Evolutionary conservation across 805 yeast genomes (phyloP).

Genomic region (Candida khao-thaluensis): DNA sequence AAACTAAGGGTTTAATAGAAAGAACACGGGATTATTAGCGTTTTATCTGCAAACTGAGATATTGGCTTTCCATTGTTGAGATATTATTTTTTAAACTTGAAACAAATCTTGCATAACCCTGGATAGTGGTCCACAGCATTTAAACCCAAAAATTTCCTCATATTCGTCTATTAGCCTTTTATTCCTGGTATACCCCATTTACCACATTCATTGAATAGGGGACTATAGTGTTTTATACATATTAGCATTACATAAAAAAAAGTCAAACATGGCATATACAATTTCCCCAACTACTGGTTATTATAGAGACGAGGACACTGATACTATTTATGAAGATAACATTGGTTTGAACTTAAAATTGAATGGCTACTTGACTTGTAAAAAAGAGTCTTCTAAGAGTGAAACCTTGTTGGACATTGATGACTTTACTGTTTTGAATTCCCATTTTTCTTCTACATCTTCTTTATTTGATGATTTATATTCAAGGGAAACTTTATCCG

Average conservation of each 20-base stretch:
- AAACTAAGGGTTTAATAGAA: not conserved
- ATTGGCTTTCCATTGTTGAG: not conserved
- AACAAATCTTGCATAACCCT: slow-evolving; percentile 2
- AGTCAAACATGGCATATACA: no score
- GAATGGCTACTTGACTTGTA: slow-evolving; percentile 12
- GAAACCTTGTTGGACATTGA: not conserved
- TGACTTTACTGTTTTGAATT: not conserved
- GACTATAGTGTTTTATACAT: no score
- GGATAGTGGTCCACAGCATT: not conserved
- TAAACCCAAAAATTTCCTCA: not conserved
- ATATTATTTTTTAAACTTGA: not conserved
- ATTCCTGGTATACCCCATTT: not conserved
- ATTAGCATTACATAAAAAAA: no score
- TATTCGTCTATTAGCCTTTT: no score
- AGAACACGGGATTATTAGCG: not conserved
- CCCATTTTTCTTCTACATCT: not conserved
- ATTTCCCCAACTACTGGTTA: no score
- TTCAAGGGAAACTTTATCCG: slow-evolving; percentile 1
- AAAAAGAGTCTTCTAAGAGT: not conserved
- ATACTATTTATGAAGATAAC: slow-evolving; percentile 12
- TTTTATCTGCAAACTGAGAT: not conserved
- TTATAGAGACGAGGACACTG: slow-evolving; percentile 16
- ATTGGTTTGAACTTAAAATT: slow-evolving; percentile 13
- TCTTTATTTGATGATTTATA: slow-evolving; percentile 3
- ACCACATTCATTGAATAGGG: no score